Percentiles rank a stretch among this genome's conserved stretches.
phyloP scores from a whole-genome alignment of 2,329 filamentous ascomycete genomes.

The Aspergillus sclerotialis region DNA sequence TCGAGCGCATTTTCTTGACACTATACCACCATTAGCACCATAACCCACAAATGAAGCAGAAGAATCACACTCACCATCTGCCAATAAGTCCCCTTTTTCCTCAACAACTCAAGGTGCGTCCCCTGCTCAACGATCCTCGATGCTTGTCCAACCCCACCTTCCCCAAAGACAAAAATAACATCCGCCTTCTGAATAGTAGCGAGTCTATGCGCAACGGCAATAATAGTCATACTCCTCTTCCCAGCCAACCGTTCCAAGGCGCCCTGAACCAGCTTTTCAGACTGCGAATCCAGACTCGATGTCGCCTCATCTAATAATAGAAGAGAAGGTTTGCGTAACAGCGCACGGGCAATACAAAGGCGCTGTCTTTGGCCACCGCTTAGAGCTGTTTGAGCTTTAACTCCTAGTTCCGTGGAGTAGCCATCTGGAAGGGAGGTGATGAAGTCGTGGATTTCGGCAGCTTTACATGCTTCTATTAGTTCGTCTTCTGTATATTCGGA shows the following conservation, averaged over 20 bases:
- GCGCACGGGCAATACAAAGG: constrained; percentile 48
- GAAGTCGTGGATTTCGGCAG: constrained; percentile 49
- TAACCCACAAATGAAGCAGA: no score
- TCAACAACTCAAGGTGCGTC: constrained; percentile 52
- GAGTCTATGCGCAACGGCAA: constrained; percentile 71
- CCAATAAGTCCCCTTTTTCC: constrained; percentile 43
- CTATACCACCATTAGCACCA: no score
- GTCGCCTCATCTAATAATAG: constrained; percentile 56
- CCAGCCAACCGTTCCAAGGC: constrained; percentile 58
- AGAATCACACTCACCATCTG: no score
- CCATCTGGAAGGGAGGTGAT: constrained; percentile 47
- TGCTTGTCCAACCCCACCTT: no score
- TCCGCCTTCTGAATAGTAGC: constrained; percentile 73
- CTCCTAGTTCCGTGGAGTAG: constrained; percentile 43
- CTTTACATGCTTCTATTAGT: constrained; percentile 42
- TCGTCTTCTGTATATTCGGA: no score
- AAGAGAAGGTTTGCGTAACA: constrained; percentile 46
- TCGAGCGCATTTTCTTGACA: no score
- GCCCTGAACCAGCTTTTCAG: constrained; percentile 59
- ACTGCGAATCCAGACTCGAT: constrained; percentile 56
- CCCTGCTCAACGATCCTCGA: constrained; percentile 55
- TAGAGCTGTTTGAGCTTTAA: constrained; percentile 43
- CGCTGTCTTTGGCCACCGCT: constrained; percentile 52
- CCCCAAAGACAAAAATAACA: constrained; percentile 70
- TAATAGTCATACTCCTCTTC: constrained; percentile 53